phyloP scores from a whole-genome alignment of 169 alveolate species.

The Eimeria sp. region DNA sequence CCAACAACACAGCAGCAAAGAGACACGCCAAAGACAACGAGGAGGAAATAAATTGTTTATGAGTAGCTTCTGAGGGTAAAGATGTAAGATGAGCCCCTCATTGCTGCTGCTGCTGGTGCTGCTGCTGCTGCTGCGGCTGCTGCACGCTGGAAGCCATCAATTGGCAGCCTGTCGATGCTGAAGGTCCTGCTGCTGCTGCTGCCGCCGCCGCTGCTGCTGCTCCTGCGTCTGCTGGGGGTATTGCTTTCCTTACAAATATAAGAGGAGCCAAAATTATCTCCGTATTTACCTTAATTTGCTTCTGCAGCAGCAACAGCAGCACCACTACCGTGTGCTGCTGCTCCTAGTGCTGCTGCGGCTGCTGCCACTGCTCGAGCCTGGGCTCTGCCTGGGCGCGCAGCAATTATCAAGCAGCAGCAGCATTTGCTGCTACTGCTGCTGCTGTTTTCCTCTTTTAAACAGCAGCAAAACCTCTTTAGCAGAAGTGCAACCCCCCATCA shows the following conservation, averaged over 20 bases:
- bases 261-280: background rate
- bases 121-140: conserved; percentile 30
- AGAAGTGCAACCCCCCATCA: background rate
- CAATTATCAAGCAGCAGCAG: background rate
- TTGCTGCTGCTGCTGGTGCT: conserved; percentile 19
- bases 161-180: conserved; percentile 25
- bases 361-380: conserved; percentile 63
- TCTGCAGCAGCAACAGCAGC: conserved; percentile 54
- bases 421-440: conserved; percentile 18
- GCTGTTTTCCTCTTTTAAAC: background rate
- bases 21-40: conserved; percentile 1
- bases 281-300: background rate
- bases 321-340: conserved; percentile 42
- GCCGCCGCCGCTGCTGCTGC: conserved; percentile 61
- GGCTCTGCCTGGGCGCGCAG: conserved; percentile 19
- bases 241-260: background rate
- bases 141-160: conserved; percentile 8
- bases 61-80: background rate
- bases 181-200: conserved; percentile 49
- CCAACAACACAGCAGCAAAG: conserved; percentile 24
- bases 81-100: background rate
- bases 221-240: conserved; percentile 9
- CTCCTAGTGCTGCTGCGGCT: conserved; percentile 7
- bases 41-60: background rate
- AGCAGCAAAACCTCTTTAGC: background rate